Evolutionary conservation across 2,329 filamentous ascomycete genomes (phyloP).

Genomic region (Ophiostoma sp.): DNA sequence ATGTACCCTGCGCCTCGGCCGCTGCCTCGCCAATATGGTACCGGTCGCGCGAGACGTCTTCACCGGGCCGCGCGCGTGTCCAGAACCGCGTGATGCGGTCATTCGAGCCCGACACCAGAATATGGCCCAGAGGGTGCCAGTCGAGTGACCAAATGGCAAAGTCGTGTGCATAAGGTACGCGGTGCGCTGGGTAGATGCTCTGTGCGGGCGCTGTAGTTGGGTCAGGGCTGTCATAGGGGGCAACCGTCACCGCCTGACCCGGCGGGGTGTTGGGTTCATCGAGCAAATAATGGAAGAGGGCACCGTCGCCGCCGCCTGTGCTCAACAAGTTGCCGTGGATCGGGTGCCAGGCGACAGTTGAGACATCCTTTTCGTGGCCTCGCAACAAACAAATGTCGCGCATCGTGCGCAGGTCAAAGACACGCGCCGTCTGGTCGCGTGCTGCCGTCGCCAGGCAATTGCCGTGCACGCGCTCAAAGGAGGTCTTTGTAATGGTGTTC

Average conservation of each 20-base stretch:
- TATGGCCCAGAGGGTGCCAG: constrained; percentile 96
- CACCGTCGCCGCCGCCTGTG: constrained; percentile 86
- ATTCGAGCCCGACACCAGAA: constrained; percentile 92
- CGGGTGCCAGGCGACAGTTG: constrained; percentile 89
- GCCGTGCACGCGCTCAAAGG: constrained; percentile 84
- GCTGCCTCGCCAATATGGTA: constrained; percentile 95
- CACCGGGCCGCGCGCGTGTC: constrained; percentile 84
- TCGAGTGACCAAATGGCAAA: constrained; percentile 97
- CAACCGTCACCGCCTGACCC: constrained; percentile 55
- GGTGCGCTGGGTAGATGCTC: constrained; percentile 89
- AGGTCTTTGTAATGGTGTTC: constrained; percentile 90
- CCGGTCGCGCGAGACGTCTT: constrained; percentile 80
- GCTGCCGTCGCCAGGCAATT: constrained; percentile 88
- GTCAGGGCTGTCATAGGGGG: constrained; percentile 83
- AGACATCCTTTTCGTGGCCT: constrained; percentile 95
- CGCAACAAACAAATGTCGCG: constrained; percentile 90
- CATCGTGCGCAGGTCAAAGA: constrained; percentile 98
- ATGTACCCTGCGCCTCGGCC: constrained; percentile 92
- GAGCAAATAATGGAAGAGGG: constrained; percentile 90
- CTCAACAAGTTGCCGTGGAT: constrained; percentile 86
- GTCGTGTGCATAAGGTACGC: constrained; percentile 82
- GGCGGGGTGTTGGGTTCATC: constrained; percentile 87
- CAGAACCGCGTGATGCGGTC: constrained; percentile 97
- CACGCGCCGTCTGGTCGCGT: constrained; percentile 85
- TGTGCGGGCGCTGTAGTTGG: constrained; percentile 78